phyloP scores from a whole-genome alignment of 225 moss, liverwort and hornwort species.

The Thuidium tamariscinum region DNA sequence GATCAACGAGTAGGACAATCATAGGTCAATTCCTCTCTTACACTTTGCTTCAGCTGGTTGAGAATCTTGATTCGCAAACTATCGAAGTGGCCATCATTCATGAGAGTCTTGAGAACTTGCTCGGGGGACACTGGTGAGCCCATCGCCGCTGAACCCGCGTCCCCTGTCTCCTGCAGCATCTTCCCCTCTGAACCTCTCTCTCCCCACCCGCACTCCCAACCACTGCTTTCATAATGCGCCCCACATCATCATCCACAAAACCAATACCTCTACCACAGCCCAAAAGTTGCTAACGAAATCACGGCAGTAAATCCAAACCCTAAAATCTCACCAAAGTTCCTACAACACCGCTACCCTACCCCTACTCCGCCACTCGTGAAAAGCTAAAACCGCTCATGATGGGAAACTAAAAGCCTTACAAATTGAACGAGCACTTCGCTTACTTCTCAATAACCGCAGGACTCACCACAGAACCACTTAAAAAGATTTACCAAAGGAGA shows the following conservation, averaged over 20 bases:
- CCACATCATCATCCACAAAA: background rate
- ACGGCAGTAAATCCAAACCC: background rate
- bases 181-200: constrained; percentile 17
- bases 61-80: constrained; percentile 62
- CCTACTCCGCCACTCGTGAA: background rate
- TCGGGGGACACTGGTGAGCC: constrained; percentile 52
- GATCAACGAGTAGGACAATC: background rate
- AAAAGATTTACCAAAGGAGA: background rate
- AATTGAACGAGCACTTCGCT: background rate
- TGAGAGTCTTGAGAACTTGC: constrained; percentile 59
- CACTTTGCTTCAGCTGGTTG: constrained; percentile 62
- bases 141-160: constrained; percentile 59
- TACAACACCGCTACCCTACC: background rate
- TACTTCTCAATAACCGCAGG: background rate
- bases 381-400: background rate
- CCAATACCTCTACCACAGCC: background rate
- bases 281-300: background rate
- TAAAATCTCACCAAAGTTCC: background rate
- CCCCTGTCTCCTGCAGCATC: constrained; percentile 68
- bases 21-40: constrained; percentile 9
- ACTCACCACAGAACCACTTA: background rate
- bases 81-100: constrained; percentile 77
- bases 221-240: constrained; percentile 23
- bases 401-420: background rate
- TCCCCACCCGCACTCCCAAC: constrained; percentile 14